Base-by-base conservation (phyloP, 202 grass and related monocot species). In the Elaeis oleifera region DNA sequence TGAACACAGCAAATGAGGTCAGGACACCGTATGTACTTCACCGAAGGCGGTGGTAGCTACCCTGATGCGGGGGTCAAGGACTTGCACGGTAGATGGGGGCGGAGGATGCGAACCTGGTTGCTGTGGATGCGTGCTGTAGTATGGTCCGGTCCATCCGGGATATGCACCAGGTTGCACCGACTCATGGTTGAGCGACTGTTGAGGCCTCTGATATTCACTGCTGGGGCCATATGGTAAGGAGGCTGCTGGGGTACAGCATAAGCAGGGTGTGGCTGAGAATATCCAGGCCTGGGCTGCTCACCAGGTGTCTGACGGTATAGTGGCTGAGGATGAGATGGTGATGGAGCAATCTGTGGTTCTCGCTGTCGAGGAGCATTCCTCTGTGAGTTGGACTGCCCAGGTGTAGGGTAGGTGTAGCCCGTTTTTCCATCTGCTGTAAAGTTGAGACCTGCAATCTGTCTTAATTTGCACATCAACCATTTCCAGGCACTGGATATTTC, bases 91-190 rank as follows among this genome's bases (percentile, higher is more conserved):
- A 26, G 73, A 68, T 19, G 73, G 73, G 1, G 60, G 50, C 1
- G 28, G 54, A 16, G 73, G 50, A 74, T 99, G 83, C 1, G 85
- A 75, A 50, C 80, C 61, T 16, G 78, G 29, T 1, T 32, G 71
- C 64, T 70, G 79, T 0, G 49, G 78, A 49, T 87, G 90, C 14
- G 80, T 68, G 54, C 92, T 89, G 77, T 87, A 89, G 80, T 99
- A 94, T 0, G 77, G 85, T 14, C 88, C 88, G 0, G 79, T 82
- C 94, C 94, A 99, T 68, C 85, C 94, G 53, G 88, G 88, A 71
- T 99, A 99, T 19, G 85, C 24, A 26, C 3, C 85, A 0, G 85
- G 88, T 61, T 99, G 94, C n/a, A 88, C 85, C 0, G 87, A 94
- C 29, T 89, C 85, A 31, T 86, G 82, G 52, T 62, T 50, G 5